phyloP scores from a whole-genome alignment of 352 stramenopile species.

The Globisporangium apiculatum region DNA sequence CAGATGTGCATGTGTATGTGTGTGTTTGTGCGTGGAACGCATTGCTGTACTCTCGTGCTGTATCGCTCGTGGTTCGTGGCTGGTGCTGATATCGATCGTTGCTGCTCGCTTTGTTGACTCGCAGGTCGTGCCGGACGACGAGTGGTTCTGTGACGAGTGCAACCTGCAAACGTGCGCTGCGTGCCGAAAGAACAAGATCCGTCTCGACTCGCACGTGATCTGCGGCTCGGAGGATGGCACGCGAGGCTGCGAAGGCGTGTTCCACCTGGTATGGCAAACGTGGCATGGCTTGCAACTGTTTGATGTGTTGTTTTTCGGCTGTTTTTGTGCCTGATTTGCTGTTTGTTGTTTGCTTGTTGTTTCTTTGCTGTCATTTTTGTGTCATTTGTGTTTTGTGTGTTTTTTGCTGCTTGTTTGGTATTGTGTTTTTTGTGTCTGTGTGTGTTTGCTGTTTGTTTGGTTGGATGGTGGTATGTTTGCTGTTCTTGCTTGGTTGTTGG shows the following conservation, averaged over 20 bases:
- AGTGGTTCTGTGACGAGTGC: conserved; percentile 88
- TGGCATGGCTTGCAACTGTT: too few relatives aligned
- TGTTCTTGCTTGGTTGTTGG: too few relatives aligned
- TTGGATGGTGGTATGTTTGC: too few relatives aligned
- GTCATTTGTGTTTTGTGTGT: too few relatives aligned
- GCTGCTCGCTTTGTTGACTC: conserved; percentile 1
- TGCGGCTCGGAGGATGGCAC: conserved; percentile 84
- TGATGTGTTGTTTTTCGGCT: too few relatives aligned
- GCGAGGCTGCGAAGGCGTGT: conserved; percentile 81
- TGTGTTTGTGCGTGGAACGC: neutral
- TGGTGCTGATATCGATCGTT: neutral
- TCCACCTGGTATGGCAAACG: conserved; percentile 60
- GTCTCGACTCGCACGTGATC: conserved; percentile 86
- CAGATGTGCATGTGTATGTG: neutral
- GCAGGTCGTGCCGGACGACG: conserved; percentile 51
- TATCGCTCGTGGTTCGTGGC: neutral
- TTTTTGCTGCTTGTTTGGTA: too few relatives aligned
- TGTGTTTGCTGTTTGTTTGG: too few relatives aligned
- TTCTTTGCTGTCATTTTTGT: too few relatives aligned
- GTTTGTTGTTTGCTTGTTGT: neutral
- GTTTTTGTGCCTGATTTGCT: too few relatives aligned
- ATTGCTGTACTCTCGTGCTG: too few relatives aligned
- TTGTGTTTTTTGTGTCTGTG: too few relatives aligned
- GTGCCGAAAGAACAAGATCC: conserved; percentile 86
- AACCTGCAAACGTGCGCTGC: conserved; percentile 70